Evolutionary conservation across 148 eudicot species (phyloP).

Genomic region (Beta vulgaris): DNA sequence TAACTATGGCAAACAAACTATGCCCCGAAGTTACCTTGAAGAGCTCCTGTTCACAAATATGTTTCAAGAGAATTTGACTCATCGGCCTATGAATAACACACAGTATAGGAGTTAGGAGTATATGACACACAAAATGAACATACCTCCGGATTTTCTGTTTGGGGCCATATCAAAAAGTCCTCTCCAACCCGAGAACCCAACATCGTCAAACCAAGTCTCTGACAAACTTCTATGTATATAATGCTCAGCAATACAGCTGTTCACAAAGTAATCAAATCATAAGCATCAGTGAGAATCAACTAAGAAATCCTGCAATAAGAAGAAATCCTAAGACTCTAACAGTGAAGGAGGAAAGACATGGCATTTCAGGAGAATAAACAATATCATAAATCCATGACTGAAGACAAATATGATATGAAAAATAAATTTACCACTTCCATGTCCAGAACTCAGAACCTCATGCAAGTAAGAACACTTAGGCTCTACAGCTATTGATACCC

Average conservation of each 20-base stretch:
- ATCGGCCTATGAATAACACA: neutral
- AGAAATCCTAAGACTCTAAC: neutral
- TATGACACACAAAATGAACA: conserved; percentile 6
- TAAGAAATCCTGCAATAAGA: neutral
- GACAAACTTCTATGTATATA: conserved; percentile 87
- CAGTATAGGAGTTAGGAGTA: conserved; percentile 4
- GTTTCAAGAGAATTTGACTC: conserved; percentile 5
- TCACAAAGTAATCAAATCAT: conserved; percentile 23
- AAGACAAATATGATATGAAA: conserved; percentile 10
- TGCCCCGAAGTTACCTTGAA: conserved; percentile 76
- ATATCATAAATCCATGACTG: neutral
- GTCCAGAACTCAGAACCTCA: conserved; percentile 63
- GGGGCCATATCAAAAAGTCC: conserved; percentile 96
- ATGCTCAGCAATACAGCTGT: conserved; percentile 87
- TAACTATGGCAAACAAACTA: conserved; percentile 82
- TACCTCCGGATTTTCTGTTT: conserved; percentile 77
- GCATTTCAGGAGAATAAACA: neutral
- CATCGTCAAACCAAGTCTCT: conserved; percentile 82
- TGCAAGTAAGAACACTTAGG: conserved; percentile 78
- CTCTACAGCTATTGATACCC: conserved; percentile 66
- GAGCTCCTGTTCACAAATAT: conserved; percentile 56
- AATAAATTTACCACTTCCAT: conserved; percentile 60
- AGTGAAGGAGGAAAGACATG: neutral
- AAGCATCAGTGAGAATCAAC: neutral
- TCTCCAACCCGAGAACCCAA: conserved; percentile 94